A percentile compares a stretch with the other conserved stretches of the same genome.
Conservation (phyloP, 768 basidiomycete genomes). For the Podaxis sp. region DNA sequence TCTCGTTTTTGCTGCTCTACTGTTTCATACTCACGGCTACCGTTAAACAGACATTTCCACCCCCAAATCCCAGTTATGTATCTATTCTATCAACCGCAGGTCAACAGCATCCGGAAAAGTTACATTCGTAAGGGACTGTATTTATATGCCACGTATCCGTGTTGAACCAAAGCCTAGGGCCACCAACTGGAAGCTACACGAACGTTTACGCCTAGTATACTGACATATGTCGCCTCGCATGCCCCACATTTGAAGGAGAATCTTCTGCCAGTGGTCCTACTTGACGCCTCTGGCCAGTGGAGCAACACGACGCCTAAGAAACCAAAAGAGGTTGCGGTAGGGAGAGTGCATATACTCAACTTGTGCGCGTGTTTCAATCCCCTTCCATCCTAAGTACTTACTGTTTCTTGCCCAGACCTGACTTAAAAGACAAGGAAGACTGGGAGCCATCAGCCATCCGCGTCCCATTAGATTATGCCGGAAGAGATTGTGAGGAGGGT, state of each 20-base stretch:
- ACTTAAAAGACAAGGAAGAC: constrained; percentile 46
- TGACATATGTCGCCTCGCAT: constrained; percentile 42
- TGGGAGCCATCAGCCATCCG: constrained; percentile 53
- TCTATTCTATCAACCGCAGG: constrained; percentile 9
- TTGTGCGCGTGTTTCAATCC: constrained; percentile 39
- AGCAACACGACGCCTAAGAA: constrained; percentile 25
- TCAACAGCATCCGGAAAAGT: background rate
- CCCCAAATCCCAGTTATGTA: constrained; percentile 37
- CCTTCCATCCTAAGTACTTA: background rate
- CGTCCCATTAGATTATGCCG: constrained; percentile 38
- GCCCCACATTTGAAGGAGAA: constrained; percentile 23
- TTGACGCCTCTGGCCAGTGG: constrained; percentile 45
- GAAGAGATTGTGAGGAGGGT: constrained; percentile 49
- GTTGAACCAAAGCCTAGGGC: constrained; percentile 25
- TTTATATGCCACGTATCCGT: background rate
- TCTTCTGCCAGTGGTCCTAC: constrained; percentile 30
- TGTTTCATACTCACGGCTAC: constrained; percentile 4
- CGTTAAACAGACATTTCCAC: constrained; percentile 30
- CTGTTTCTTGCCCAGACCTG: constrained; percentile 39
- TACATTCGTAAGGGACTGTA: background rate
- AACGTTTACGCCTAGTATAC: constrained; percentile 41
- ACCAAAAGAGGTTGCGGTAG: constrained; percentile 43
- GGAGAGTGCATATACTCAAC: constrained; percentile 49
- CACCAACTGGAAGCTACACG: constrained; percentile 35
- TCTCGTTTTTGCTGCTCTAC: background rate